Conservation (phyloP, 345 rosid species). For the Populus pruinosa region DNA sequence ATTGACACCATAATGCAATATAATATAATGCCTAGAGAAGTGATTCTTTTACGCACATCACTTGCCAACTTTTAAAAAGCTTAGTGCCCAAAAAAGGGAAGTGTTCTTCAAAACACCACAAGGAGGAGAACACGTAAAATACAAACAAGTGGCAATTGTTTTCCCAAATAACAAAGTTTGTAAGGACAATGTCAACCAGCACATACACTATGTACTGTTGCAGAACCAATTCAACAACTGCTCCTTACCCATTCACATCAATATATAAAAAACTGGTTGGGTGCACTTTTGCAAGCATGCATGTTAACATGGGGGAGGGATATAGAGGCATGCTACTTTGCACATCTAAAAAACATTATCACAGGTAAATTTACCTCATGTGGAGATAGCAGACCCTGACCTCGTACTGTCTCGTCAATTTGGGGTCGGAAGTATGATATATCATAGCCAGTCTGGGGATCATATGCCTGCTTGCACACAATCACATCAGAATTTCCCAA, state of each 20-base stretch:
- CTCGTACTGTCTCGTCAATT: slow-evolving; percentile 54
- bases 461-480: slow-evolving; percentile 50
- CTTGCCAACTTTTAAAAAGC: too few relatives aligned
- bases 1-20: not conserved
- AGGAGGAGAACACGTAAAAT: not conserved
- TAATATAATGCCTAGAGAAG: not conserved
- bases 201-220: not conserved
- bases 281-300: not conserved
- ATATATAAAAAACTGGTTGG: not conserved
- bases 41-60: too few relatives aligned
- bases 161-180: not conserved
- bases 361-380: slow-evolving; percentile 60
- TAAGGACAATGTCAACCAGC: not conserved
- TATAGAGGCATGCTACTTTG: not conserved
- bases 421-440: slow-evolving; percentile 66
- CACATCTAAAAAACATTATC: not conserved
- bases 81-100: not conserved
- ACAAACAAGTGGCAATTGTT: not conserved
- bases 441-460: slow-evolving; percentile 62
- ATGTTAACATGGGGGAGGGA: not conserved
- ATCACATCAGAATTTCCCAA: slow-evolving; percentile 2
- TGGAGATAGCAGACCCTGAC: slow-evolving; percentile 58
- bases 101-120: not conserved
- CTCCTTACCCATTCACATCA: not conserved
- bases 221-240: not conserved